phyloP scores from a whole-genome alignment of 139 green algal genomes.

The Edaphochlamys debaryana region DNA sequence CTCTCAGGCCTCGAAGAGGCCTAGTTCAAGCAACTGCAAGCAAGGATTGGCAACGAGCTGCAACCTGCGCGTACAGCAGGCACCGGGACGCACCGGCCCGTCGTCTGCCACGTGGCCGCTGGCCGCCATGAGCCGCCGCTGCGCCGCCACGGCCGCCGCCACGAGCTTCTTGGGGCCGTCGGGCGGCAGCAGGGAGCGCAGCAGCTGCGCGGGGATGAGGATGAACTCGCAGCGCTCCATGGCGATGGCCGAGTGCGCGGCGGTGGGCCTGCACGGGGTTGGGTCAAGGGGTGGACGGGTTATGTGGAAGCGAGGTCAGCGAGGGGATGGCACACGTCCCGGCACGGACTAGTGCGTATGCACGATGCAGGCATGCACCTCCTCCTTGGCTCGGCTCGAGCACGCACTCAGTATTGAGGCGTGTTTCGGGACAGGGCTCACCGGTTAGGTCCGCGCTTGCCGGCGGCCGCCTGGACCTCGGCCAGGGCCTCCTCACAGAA shows the following conservation, averaged over 20 bases:
- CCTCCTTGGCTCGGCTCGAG: no score
- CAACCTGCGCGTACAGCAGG: no score
- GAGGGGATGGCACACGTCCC: no score
- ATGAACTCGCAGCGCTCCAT: conserved; percentile 36
- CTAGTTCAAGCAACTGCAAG: no score
- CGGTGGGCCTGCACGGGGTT: neutral
- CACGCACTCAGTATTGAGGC: no score
- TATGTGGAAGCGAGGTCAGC: neutral
- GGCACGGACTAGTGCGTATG: no score
- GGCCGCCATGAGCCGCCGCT: conserved; percentile 23
- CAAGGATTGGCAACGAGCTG: no score
- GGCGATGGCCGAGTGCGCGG: conserved; percentile 24
- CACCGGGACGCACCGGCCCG: conserved; percentile 6
- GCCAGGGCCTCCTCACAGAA: conserved; percentile 37
- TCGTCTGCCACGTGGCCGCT: neutral
- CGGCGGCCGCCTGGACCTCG: no score
- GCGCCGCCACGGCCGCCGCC: conserved; percentile 26
- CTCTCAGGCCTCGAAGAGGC: no score
- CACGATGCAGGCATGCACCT: no score
- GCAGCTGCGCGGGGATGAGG: conserved; percentile 26
- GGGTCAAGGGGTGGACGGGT: neutral
- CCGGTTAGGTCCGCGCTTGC: no score
- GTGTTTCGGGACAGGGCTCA: no score
- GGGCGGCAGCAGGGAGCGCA: conserved; percentile 31
- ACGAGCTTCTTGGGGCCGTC: neutral